Evolutionary conservation across 257 asterid species (phyloP), one percentile per base, ranked within the genome.

Genomic region (Nicotiana attenuata): DNA sequence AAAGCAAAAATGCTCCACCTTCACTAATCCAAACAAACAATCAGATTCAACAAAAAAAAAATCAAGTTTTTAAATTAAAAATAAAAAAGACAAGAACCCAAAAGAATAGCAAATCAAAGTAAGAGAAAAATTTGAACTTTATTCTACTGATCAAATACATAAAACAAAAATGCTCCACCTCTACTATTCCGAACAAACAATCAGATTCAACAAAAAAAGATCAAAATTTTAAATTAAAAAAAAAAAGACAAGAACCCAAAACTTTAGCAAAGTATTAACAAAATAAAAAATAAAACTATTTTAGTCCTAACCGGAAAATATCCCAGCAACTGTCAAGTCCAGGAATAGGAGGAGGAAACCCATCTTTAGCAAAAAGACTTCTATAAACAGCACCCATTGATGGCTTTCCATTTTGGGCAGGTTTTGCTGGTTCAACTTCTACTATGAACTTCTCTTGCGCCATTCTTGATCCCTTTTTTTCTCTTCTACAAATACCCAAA

Each of bases 281-380:
- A 4, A 22, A 31, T 26, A 66, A 55, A 78, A 13, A 65, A 8
- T 7, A 20, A 56, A 63, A 7, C 13, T n/a, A n/a, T 19, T 3
- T 63, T 52, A 88, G 75, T 52, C 88, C 89, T 65, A 56, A 95
- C 98, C 98, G 95, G 87, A 95, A 95, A 86, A 95, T 90, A 68
- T 95, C 98, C 98, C 98, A 95, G 35, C 98, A 93, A 85, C 94
- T 31, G 69, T 93, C 94, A 15, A 95, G 88, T 11, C 98, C 98
- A 26, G 88, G 88, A 80, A 87, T 85, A 84, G 95, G 94, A 63
- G 83, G 82, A 64, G 98, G 97, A 89, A 92, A 92, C 7, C 97
- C 97, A 64, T 92, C 95, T 87, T 92, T 91, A 11, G 98, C 98
- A 66, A 86, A 92, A 69, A 78, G 68, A 71, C 95, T 91, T 29